These are phyloP conservation scores for Malassezia obtusa DNA, from an alignment of 1,284 basidiomycete genomes.

Conservation along the genomic window DNA sequence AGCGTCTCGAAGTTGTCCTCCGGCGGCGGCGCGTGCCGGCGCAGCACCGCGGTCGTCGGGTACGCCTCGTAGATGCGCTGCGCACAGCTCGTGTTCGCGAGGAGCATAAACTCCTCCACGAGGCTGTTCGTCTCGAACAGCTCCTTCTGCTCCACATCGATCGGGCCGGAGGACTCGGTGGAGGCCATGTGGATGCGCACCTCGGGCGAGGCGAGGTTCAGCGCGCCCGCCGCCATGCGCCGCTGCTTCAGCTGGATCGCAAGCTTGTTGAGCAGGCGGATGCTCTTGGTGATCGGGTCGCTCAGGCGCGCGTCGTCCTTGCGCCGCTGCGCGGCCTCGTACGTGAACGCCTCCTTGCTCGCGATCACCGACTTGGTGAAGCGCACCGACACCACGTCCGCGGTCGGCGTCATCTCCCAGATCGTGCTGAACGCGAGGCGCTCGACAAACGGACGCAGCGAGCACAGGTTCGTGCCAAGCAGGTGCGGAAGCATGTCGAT, in stretches of 20 bases:
- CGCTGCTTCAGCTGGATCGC: constrained; percentile 75
- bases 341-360: constrained; percentile 92
- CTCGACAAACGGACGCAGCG: constrained; percentile 83
- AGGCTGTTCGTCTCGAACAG: constrained; percentile 85
- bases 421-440: constrained; percentile 88
- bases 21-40: constrained; percentile 88
- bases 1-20: constrained; percentile 89
- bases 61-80: constrained; percentile 84
- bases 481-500: constrained; percentile 96
- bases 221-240: constrained; percentile 84
- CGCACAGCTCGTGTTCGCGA: constrained; percentile 92
- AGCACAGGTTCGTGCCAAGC: constrained; percentile 92
- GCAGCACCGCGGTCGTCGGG: constrained; percentile 86
- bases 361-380: constrained; percentile 95
- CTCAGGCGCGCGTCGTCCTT: constrained; percentile 73
- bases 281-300: constrained; percentile 76
- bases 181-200: constrained; percentile 89
- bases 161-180: constrained; percentile 82
- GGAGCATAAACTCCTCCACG: constrained; percentile 98
- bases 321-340: constrained; percentile 86
- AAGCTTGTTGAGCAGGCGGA: constrained; percentile 78
- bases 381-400: constrained; percentile 77
- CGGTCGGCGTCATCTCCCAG: constrained; percentile 63
- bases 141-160: constrained; percentile 95
- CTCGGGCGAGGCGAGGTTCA: constrained; percentile 94